These are phyloP conservation scores for Agrocybe pediades DNA, from an alignment of 768 basidiomycete genomes.

Conservation along the genomic window DNA sequence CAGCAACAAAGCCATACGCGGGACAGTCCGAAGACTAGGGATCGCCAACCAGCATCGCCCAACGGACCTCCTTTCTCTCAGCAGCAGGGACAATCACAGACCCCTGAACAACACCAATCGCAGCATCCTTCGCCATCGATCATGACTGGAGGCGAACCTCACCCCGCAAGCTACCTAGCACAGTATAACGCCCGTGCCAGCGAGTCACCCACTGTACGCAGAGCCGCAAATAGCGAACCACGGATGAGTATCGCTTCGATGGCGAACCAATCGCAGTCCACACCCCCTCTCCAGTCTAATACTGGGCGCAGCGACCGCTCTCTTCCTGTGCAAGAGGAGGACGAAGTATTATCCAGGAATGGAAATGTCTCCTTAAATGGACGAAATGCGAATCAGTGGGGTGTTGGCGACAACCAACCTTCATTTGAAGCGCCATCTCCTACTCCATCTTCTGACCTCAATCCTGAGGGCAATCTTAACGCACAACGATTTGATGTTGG, in stretches of 20 bases:
- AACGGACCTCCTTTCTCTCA: constrained; percentile 30
- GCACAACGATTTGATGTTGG: constrained; percentile 25
- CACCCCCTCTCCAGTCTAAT: constrained; percentile 56
- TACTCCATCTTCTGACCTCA: constrained; percentile 56
- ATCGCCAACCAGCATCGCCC: constrained; percentile 46
- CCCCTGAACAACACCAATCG: constrained; percentile 54
- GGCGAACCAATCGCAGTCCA: constrained; percentile 39
- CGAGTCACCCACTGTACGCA: constrained; percentile 38
- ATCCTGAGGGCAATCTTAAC: constrained; percentile 38
- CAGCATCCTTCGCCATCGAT: constrained; percentile 52
- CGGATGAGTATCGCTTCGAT: constrained; percentile 31
- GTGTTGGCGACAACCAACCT: constrained; percentile 30
- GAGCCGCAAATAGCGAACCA: constrained; percentile 26
- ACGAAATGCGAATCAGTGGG: constrained; percentile 30
- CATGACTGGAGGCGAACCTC: constrained; percentile 47
- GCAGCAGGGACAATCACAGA: constrained; percentile 41
- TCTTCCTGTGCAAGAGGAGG: constrained; percentile 78
- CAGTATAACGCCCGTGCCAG: constrained; percentile 51
- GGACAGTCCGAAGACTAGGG: constrained; percentile 46
- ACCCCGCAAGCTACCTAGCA: constrained; percentile 38
- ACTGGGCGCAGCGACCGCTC: constrained; percentile 66
- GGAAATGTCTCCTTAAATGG: constrained; percentile 27
- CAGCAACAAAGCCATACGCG: constrained; percentile 29
- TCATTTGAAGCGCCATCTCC: constrained; percentile 42
- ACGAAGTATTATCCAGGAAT: constrained; percentile 47